These are phyloP conservation scores for Takashimella tepidaria DNA, from an alignment of 1,284 basidiomycete species.

Conservation along the genomic window DNA sequence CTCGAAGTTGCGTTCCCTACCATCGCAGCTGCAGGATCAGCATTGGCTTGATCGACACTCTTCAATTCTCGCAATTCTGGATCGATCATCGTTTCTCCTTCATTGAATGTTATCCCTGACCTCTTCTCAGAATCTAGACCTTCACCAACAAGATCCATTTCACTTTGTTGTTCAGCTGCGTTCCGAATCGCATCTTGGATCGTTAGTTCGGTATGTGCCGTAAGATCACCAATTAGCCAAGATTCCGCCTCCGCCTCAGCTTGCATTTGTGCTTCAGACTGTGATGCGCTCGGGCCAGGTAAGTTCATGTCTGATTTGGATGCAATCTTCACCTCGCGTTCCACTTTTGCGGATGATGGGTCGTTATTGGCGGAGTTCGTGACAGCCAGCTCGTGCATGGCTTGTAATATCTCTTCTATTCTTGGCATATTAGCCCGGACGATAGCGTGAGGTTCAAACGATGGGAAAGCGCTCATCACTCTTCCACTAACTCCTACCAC, in stretches of 20 bases:
- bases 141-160: background rate
- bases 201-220: constrained; percentile 20
- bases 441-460: constrained; percentile 30
- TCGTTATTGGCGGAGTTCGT: background rate
- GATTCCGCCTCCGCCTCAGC: constrained; percentile 2
- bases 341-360: background rate
- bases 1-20: background rate
- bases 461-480: constrained; percentile 32
- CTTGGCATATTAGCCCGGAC: constrained; percentile 34
- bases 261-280: background rate
- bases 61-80: background rate
- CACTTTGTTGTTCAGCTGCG: constrained; percentile 6
- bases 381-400: constrained; percentile 20
- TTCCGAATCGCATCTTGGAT: constrained; percentile 28
- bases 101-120: too few relatives aligned
- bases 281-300: background rate
- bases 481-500: constrained; percentile 1
- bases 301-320: background rate
- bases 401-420: constrained; percentile 24
- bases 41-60: too few relatives aligned
- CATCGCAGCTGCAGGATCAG: background rate
- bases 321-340: background rate
- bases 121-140: background rate
- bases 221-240: constrained; percentile 12
- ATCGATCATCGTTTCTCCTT: background rate